These are phyloP conservation scores for Arthrinium phaeospermum DNA, from an alignment of 2,329 filamentous ascomycete species.

Conservation along the genomic window DNA sequence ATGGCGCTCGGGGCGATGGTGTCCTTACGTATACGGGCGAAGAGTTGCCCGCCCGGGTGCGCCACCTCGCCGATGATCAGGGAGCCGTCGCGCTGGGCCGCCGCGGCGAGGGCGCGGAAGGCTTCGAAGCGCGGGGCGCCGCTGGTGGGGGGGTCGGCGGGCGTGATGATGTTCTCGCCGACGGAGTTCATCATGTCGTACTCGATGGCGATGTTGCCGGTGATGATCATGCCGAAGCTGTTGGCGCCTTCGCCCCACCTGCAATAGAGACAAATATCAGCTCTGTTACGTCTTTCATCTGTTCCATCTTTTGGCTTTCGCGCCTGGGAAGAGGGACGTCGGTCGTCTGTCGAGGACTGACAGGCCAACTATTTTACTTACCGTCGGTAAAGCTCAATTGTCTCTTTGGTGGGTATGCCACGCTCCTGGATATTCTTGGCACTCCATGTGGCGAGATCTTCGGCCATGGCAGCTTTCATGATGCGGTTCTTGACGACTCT, in stretches of 20 bases:
- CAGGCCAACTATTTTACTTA: not conserved
- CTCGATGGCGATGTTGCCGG: not conserved
- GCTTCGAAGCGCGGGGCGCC: conserved; percentile 57
- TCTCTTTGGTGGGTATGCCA: not conserved
- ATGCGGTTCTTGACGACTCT: not conserved
- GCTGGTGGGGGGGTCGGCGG: not conserved
- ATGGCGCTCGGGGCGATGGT: conserved; percentile 49
- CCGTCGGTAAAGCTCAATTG: not conserved
- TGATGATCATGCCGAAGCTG: not conserved
- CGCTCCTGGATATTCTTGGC: not conserved
- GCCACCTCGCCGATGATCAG: conserved; percentile 66
- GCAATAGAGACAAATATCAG: not conserved
- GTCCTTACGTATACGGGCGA: conserved; percentile 36
- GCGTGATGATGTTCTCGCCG: not conserved
- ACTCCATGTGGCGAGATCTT: not conserved
- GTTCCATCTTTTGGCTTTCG: not conserved
- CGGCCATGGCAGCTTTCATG: not conserved
- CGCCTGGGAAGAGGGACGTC: not conserved
- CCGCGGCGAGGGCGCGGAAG: conserved; percentile 61
- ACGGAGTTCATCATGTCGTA: not conserved
- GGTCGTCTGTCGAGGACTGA: not conserved
- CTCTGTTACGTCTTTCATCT: not conserved
- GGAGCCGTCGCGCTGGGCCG: conserved; percentile 61
- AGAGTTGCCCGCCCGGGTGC: conserved; percentile 65
- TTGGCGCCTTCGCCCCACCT: not conserved